These are phyloP conservation scores for Pseudofabraea citricarpa DNA, from an alignment of 2,329 filamentous ascomycete genomes.

Conservation along the genomic window DNA sequence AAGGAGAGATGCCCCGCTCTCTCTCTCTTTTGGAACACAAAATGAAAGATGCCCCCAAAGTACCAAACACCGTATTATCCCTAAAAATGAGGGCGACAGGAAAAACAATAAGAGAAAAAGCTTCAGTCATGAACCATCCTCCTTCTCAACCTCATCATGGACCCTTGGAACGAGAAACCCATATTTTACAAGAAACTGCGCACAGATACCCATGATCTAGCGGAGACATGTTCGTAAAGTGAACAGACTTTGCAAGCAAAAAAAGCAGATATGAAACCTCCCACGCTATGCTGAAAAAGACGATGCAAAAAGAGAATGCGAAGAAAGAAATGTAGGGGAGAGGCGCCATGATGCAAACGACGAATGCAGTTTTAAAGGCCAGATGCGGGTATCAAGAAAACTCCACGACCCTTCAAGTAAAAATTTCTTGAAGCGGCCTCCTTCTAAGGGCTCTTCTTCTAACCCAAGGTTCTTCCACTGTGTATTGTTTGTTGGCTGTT, in stretches of 20 bases:
- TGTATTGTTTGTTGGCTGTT: constrained; percentile 29
- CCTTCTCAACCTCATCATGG: too few species aligned
- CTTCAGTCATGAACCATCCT: too few species aligned
- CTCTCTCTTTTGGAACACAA: too few species aligned
- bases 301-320: background rate
- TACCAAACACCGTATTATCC: too few species aligned
- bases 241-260: background rate
- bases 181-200: constrained; percentile 1
- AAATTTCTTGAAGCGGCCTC: background rate
- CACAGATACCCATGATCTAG: background rate
- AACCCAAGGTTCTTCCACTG: constrained; percentile 28
- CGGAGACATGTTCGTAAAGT: constrained; percentile 1
- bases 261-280: background rate
- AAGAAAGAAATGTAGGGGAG: background rate
- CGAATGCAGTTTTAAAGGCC: constrained; percentile 1
- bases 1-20: too few species aligned
- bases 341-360: background rate
- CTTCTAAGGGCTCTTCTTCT: constrained; percentile 3
- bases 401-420: background rate
- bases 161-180: too few species aligned
- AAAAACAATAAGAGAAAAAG: too few species aligned
- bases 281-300: constrained; percentile 2
- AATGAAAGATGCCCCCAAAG: too few species aligned
- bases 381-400: constrained; percentile 3
- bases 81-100: too few species aligned